A percentile compares a stretch with the other conserved stretches of the same genome.
phyloP scores from a whole-genome alignment of 345 rosid species.

The Arabis alpina region DNA sequence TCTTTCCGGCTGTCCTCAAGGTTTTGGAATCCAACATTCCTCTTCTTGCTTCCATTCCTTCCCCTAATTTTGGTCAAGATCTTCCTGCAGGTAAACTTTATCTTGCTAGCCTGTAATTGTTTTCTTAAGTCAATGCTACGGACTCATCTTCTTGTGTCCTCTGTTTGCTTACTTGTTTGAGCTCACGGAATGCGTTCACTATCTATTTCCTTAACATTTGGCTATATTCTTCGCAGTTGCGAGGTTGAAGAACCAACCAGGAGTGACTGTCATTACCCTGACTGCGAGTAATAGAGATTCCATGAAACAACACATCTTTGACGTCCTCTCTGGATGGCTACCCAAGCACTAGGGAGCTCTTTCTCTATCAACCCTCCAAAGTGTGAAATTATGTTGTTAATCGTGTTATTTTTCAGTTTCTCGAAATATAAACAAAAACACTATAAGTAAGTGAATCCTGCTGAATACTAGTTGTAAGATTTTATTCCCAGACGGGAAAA shows the following conservation, averaged over 20 bases:
- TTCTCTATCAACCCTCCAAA: too few species aligned
- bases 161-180: neutral
- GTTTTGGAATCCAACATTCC: slow-evolving; percentile 65
- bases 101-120: neutral
- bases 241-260: slow-evolving; percentile 63
- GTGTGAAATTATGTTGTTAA: too few species aligned
- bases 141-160: neutral
- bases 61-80: slow-evolving; percentile 61
- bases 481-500: neutral
- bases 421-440: too few species aligned
- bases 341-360: slow-evolving; percentile 25
- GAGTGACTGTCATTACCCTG: slow-evolving; percentile 56
- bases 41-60: slow-evolving; percentile 62
- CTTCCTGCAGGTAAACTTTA: slow-evolving; percentile 58
- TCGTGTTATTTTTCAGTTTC: too few species aligned
- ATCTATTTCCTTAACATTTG: neutral
- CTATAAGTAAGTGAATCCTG: too few species aligned
- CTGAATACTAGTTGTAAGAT: too few species aligned
- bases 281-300: slow-evolving; percentile 57
- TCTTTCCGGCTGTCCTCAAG: slow-evolving; percentile 68
- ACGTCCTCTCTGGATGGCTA: slow-evolving; percentile 47
- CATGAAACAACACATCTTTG: slow-evolving; percentile 50
- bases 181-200: neutral
- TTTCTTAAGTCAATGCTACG: neutral
- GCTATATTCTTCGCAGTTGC: slow-evolving; percentile 48